Conservation (phyloP, 2,329 filamentous ascomycete genomes). For the Trichoderma sp. region DNA sequence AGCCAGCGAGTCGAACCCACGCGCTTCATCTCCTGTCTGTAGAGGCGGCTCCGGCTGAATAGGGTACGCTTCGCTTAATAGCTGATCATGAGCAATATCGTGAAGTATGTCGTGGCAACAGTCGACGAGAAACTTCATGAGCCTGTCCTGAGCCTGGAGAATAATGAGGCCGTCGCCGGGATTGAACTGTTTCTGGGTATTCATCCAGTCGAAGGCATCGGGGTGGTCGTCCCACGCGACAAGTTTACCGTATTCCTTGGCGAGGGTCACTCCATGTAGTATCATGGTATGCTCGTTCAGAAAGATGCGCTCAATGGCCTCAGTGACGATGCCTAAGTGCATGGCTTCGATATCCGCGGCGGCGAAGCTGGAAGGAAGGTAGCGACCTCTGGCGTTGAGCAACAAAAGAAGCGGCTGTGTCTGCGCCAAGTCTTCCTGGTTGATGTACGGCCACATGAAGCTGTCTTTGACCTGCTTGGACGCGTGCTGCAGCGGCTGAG, state of each 20-base stretch:
- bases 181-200: slow-evolving; percentile 12
- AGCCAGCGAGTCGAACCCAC: slow-evolving; percentile 44
- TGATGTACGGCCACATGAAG: slow-evolving; percentile 58
- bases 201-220: slow-evolving; percentile 32
- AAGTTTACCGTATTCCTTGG: slow-evolving; percentile 43
- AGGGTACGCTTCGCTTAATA: slow-evolving; percentile 38
- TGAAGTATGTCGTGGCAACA: slow-evolving; percentile 54
- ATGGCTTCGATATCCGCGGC: slow-evolving; percentile 45
- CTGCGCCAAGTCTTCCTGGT: slow-evolving; percentile 56
- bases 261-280: slow-evolving; percentile 36
- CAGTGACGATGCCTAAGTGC: slow-evolving; percentile 36
- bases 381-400: slow-evolving; percentile 54
- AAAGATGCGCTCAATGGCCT: slow-evolving; percentile 35
- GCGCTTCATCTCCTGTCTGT: slow-evolving; percentile 37
- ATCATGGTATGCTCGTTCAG: slow-evolving; percentile 42
- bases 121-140: slow-evolving; percentile 52
- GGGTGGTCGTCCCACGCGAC: slow-evolving; percentile 41
- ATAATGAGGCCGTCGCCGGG: slow-evolving; percentile 52
- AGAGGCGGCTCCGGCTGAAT: slow-evolving; percentile 45
- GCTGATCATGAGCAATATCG: slow-evolving; percentile 44
- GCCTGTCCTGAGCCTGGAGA: slow-evolving; percentile 53
- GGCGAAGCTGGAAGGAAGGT: slow-evolving; percentile 52
- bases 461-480: slow-evolving; percentile 35
- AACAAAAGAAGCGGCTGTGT: slow-evolving; percentile 51
- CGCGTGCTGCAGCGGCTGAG: slow-evolving; percentile 17